Base-by-base conservation (phyloP, 768 basidiomycete species). In the Myochromella boudieri region DNA sequence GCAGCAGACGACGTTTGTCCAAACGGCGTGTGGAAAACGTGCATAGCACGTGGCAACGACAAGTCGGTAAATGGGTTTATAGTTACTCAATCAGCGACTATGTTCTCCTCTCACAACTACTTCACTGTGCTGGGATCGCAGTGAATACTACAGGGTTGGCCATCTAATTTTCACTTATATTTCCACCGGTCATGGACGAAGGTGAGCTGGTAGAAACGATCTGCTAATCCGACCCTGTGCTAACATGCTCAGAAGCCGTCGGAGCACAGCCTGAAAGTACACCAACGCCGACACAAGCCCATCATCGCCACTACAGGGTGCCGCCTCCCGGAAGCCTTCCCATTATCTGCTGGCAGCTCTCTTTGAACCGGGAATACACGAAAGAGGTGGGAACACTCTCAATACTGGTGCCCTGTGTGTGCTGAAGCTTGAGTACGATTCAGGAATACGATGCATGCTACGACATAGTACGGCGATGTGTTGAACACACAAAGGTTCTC, bases 331-430 rank as follows among this genome's bases (percentile, higher is more conserved):
- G 49, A 9, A 44, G 37, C 18, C 40, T 54, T 6, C 84, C 84
- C 9, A 80, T 89, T 51, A 74, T 90, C 21, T 82, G 87, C 18
- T 90, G 87, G 87, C 87, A 88, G 83, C 68, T 90, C 41, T 85
- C 84, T 4, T 66, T 87, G 60, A 88, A 88, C 55, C 73, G 87
- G 44, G 85, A 87, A 62, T 80, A 88, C 60, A 78, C 81, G 10
- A 70, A 73, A 63, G 77, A 82, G 62, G 87, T 84, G 58, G 52
- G 77, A n/a, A n/a, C n/a, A n/a, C n/a, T n/a, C n/a, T n/a, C n/a
- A n/a, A n/a, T n/a, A n/a, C n/a, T n/a, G n/a, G n/a, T n/a, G n/a
- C n/a, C n/a, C n/a, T n/a, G 34, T 36, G 53, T 41, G 54, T 48
- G 18, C 44, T 38, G 37, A 43, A 45, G 38, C 37, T 36, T 25